These are phyloP conservation scores for Cordia subcordata DNA, from an alignment of 257 asterid species.

Conservation along the genomic window DNA sequence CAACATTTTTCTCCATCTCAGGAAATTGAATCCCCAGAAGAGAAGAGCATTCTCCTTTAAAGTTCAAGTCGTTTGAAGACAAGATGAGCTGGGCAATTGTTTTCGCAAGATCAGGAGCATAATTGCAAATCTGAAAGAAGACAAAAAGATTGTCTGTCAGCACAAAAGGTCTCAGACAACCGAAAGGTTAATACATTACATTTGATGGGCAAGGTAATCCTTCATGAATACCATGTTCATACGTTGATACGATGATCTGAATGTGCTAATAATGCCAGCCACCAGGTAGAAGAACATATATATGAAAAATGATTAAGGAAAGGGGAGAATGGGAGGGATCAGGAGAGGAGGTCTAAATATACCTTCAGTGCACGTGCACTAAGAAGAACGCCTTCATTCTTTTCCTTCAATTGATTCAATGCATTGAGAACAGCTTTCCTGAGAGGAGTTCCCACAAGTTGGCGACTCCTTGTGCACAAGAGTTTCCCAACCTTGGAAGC, in stretches of 20 bases:
- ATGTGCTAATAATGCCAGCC: neutral
- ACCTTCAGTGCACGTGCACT: conserved; percentile 87
- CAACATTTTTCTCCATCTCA: conserved; percentile 21
- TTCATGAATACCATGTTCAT: neutral
- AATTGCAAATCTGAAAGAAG: conserved; percentile 50
- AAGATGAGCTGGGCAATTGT: conserved; percentile 62
- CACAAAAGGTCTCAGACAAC: conserved; percentile 1
- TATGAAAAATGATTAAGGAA: neutral
- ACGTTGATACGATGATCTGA: neutral
- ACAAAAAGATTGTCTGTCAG: neutral
- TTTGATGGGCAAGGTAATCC: neutral
- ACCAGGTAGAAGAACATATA: neutral
- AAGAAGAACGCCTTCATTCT: conserved; percentile 54
- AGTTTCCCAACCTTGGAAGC: conserved; percentile 31
- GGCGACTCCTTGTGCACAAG: conserved; percentile 26
- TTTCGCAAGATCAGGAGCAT: conserved; percentile 90
- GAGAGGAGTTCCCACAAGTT: conserved; percentile 42
- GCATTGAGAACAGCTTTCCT: conserved; percentile 70
- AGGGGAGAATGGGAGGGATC: neutral
- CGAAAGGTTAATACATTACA: neutral
- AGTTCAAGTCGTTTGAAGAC: conserved; percentile 59
- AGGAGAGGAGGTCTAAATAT: neutral
- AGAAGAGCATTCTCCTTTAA: conserved; percentile 66
- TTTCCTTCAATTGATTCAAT: conserved; percentile 67
- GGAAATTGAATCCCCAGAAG: conserved; percentile 55